Base-by-base conservation (phyloP, 345 rosid species). In the Crucihimalaya himalaica region DNA sequence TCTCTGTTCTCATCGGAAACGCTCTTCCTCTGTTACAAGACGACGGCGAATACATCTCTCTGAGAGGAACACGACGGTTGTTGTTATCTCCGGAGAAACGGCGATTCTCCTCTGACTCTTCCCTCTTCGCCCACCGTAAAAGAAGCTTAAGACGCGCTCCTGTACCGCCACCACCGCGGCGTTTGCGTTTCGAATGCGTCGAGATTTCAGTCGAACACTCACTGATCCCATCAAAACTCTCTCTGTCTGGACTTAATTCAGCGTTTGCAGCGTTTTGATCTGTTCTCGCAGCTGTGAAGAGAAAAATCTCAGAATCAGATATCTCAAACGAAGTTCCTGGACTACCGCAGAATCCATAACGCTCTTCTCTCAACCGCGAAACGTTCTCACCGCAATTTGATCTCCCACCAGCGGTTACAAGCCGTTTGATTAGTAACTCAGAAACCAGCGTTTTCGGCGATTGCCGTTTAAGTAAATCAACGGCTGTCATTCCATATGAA, bases 271-370 rank as follows among this genome's bases (percentile, higher is more conserved):
- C 51, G 52, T 37, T 37, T 2, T 56, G 71, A 19, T 69, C 52
- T 0, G 60, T 78, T 59, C 80, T 86, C 12, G 81, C 71, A 0
- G 88, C 93, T 0, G 92, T 73, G 46, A 85, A 88, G 59, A 91
- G 79, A 62, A 89, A 87, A 16, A 95, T 92, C 82, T 92, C 99
- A 4, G 96, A 87, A 76, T 95, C 99, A 5, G 97, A 86, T 39
- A 95, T 81, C 58, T 86, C 77, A 62, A 92, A 92, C 29, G 92
- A 85, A 35, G 97, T 88, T 50, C 97, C 99, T 0, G 97, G 99
- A 79, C 97, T 92, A 23, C 68, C 76, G 58, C 87, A 81, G 23
- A 87, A 80, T 4, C 88, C 90, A 18, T 81, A 76, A 54, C 75
- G 88, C 76, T 80, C 96, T 67, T 81, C 96, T 76, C 71, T 84